Evolutionary conservation across 257 asterid species (phyloP), one percentile per base, ranked within the genome.

Genomic region (Parsonsia alboflavescens): DNA sequence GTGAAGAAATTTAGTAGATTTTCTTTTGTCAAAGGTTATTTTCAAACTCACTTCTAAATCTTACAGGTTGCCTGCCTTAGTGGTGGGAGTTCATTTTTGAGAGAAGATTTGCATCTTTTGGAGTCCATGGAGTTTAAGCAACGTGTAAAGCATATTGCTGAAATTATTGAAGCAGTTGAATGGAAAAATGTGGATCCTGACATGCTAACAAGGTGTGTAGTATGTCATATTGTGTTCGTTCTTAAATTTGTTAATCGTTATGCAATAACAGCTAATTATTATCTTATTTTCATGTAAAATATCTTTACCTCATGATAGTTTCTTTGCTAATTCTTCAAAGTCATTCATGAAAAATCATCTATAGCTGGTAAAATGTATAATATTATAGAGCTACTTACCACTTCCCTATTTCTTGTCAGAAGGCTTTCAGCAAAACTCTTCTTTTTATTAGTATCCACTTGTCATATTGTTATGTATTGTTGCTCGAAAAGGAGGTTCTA

Each of bases 41-140:
- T 42, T 33, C 19, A 26, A 46, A 30, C 64, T 61, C 50, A 44
- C 62, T 33, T 77, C 66, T 68, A 65, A 77, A 74, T 78, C 79
- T 65, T 48, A 68, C 81, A 95, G 99, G 96, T 95, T 82, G 83
- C 89, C 78, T 84, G 72, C 73, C 87, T 90, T 53, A 71, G 67
- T 50, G 91, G 83, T 68, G 88, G 77, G 75, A 85, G 81, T 85
- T 70, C 92, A 68, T 85, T 95, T 85, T 73, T 90, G 85, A 92
- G 94, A 85, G 87, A 90, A 83, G 99, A 95, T 88, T 89, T 92
- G 84, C 90, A 83, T 78, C 98, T 95, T 81, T 89, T 95, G 59
- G 97, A 95, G 85, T 90, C 98, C 69, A 77, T 95, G 74, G 99
- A 95, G 89, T 95, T 84, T 80, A 95, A 92, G 87, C 97, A 92